Conservation (phyloP, 192 early-diverging fungal genomes). For the Coemansia sp. region DNA sequence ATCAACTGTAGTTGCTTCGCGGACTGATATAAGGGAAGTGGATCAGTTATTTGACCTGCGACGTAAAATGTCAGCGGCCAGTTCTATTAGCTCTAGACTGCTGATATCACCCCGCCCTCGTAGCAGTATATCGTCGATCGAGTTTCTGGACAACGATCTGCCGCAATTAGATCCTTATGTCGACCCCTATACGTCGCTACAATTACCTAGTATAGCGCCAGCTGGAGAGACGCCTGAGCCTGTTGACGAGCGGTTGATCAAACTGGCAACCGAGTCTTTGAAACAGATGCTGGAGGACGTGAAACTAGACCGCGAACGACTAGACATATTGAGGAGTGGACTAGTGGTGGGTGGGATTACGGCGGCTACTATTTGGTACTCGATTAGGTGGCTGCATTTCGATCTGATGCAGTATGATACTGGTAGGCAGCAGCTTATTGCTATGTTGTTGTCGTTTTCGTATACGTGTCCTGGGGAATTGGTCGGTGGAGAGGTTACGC, state of each 20-base stretch:
- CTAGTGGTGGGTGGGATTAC: constrained; percentile 25
- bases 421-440: constrained; percentile 32
- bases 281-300: constrained; percentile 19
- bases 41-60: not conserved
- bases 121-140: constrained; percentile 7
- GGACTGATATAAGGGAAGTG: not conserved
- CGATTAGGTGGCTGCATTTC: constrained; percentile 34
- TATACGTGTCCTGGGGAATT: constrained; percentile 33
- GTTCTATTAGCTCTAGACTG: not conserved
- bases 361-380: constrained; percentile 41
- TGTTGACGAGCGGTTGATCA: constrained; percentile 17
- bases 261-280: constrained; percentile 16
- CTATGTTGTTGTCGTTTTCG: constrained; percentile 25
- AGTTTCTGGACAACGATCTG: constrained; percentile 13
- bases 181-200: constrained; percentile 30
- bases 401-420: constrained; percentile 37
- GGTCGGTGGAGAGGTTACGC: constrained; percentile 5
- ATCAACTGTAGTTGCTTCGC: constrained; percentile 18
- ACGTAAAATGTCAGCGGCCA: not conserved
- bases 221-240: not conserved
- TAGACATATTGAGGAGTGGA: constrained; percentile 29
- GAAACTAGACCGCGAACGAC: constrained; percentile 38
- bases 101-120: not conserved
- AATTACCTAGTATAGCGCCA: constrained; percentile 7
- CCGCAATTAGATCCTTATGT: constrained; percentile 23